Evolutionary conservation across 768 basidiomycete genomes (phyloP).

Genomic region (Leccinum fibrillosum): DNA sequence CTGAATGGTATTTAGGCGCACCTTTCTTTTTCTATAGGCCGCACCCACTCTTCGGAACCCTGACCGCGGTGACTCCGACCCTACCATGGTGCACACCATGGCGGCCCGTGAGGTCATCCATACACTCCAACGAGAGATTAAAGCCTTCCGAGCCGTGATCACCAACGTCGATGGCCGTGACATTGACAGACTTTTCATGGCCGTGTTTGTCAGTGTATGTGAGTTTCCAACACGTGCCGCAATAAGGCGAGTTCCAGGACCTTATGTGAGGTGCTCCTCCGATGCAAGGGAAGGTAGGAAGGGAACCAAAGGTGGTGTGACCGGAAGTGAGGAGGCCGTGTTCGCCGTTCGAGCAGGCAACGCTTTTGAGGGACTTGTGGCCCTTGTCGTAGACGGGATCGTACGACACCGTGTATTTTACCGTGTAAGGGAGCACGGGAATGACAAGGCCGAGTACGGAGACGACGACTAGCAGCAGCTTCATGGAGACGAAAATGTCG

Average conservation of each 20-base stretch:
- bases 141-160: conserved; percentile 27
- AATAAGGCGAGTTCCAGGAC: conserved; percentile 50
- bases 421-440: conserved; percentile 2
- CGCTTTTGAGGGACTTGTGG: conserved; percentile 36
- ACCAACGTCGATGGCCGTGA: conserved; percentile 53
- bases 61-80: conserved; percentile 20
- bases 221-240: conserved; percentile 61
- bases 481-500: conserved; percentile 12
- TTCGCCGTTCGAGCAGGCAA: conserved; percentile 51
- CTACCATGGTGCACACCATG: conserved; percentile 27
- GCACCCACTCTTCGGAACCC: conserved; percentile 14
- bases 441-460: conserved; percentile 7
- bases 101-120: conserved; percentile 34
- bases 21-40: conserved; percentile 5
- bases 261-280: conserved; percentile 51
- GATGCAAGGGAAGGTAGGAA: conserved; percentile 60
- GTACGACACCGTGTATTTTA: conserved; percentile 32
- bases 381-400: conserved; percentile 51
- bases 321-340: conserved; percentile 46
- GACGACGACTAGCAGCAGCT: neutral
- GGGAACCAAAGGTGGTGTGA: conserved; percentile 46
- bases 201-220: conserved; percentile 38
- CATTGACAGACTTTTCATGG: conserved; percentile 36
- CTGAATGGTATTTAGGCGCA: neutral
- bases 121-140: conserved; percentile 32